phyloP scores from a whole-genome alignment of 495 filamentous ascomycete genomes.

The Pyronema omphalodes region DNA sequence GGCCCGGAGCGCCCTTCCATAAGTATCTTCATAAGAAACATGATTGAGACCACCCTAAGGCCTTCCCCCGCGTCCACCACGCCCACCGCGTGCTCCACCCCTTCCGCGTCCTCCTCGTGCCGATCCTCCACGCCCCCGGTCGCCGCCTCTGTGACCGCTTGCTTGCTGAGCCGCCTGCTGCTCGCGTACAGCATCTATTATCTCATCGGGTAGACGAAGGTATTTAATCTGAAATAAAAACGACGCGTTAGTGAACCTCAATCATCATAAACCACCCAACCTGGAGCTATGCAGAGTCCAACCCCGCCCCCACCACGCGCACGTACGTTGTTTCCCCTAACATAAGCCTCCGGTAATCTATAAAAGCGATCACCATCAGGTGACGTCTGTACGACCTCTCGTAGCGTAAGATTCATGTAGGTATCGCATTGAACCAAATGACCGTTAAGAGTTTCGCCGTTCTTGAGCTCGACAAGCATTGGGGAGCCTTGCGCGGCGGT shows the following conservation, averaged over 20 bases:
- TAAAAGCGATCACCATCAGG: conserved; percentile 91
- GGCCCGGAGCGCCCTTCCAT: background rate
- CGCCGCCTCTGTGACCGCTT: conserved; percentile 35
- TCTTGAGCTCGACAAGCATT: conserved; percentile 98
- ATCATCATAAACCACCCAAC: background rate
- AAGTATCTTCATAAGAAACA: too few relatives aligned
- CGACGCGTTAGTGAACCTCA: background rate
- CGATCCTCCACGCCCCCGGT: conserved; percentile 36
- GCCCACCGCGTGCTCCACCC: conserved; percentile 30
- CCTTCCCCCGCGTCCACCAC: conserved; percentile 32
- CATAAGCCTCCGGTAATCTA: conserved; percentile 78
- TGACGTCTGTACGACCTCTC: conserved; percentile 94
- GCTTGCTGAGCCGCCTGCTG: conserved; percentile 36
- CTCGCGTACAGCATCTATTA: conserved; percentile 83
- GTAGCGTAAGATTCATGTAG: conserved; percentile 97
- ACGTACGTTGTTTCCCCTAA: conserved; percentile 86
- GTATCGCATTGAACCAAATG: conserved; percentile 92
- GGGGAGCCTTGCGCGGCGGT: conserved; percentile 94
- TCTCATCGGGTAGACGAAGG: conserved; percentile 84
- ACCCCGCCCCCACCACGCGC: background rate
- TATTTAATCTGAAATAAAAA: conserved; percentile 68
- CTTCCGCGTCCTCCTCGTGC: conserved; percentile 32
- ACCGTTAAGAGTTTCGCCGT: conserved; percentile 92
- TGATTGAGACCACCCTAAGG: too few relatives aligned
- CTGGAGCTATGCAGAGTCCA: background rate